Conservation (phyloP, 2,329 filamentous ascomycete genomes). For the Fusarium poae region DNA sequence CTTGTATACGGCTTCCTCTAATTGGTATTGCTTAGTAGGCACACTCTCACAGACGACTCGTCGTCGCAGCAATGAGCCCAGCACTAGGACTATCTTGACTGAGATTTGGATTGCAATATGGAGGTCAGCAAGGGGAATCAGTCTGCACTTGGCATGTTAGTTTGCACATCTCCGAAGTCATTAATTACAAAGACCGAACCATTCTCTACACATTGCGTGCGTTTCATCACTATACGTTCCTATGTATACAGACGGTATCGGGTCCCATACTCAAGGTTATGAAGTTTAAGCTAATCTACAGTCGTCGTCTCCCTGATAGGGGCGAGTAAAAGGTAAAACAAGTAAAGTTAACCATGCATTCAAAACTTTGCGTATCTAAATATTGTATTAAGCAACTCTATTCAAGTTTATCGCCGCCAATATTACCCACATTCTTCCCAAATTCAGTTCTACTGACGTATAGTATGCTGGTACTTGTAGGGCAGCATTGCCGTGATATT, state of each 20-base stretch:
- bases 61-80: background rate
- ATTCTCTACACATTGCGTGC: background rate
- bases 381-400: background rate
- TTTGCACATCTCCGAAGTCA: background rate
- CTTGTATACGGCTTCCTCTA: background rate
- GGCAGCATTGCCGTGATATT: background rate
- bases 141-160: background rate
- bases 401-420: background rate
- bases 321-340: background rate
- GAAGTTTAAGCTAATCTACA: background rate
- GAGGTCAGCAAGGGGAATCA: background rate
- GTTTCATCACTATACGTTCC: no score
- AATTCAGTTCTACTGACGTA: background rate
- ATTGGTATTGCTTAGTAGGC: background rate
- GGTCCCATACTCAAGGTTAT: background rate
- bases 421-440: background rate
- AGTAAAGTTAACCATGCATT: no score
- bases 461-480: background rate
- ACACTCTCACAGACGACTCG: background rate
- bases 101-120: rapidly evolving
- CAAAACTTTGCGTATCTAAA: background rate
- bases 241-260: no score
- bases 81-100: background rate
- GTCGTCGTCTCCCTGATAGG: background rate
- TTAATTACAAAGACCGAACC: background rate